Percentiles rank a stretch among this genome's conserved stretches.
Conservation (phyloP, 129 eudicot genomes). For the Chrysanthemum lavandulifolium region DNA sequence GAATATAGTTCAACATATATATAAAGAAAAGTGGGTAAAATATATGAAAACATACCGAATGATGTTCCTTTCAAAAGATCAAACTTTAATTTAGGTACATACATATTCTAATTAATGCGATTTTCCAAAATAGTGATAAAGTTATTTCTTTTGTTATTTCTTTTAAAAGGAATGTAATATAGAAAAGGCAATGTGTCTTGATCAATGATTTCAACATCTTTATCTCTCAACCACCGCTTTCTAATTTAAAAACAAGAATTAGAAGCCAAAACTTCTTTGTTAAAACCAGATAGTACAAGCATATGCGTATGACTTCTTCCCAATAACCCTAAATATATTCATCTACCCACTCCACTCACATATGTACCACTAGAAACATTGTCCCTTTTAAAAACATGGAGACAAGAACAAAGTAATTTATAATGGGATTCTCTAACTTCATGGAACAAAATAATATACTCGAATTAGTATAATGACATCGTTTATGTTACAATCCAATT, state of each 20-base stretch:
- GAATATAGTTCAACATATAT: no score
- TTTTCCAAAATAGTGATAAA: no score
- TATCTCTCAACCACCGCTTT: constrained; percentile 27
- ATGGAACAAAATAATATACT: no score
- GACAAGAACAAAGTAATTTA: neutral
- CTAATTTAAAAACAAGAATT: constrained; percentile 15
- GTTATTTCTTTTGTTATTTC: no score
- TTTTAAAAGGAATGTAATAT: neutral
- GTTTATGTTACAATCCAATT: no score
- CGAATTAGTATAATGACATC: no score
- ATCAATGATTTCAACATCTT: constrained; percentile 25
- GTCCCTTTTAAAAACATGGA: neutral
- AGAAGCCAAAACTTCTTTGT: constrained; percentile 26
- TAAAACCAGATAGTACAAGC: constrained; percentile 14
- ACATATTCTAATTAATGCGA: no score
- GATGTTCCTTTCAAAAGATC: no score
- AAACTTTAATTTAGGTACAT: no score
- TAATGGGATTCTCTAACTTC: no score
- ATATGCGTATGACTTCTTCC: neutral
- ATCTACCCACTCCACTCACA: constrained; percentile 9
- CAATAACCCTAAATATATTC: neutral
- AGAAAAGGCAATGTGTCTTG: constrained; percentile 23
- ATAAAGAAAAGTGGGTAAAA: no score
- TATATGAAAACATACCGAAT: no score
- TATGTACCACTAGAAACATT: neutral